phyloP scores from a whole-genome alignment of 2,329 filamentous ascomycete genomes.

The Arthrobotrys entomopaga region DNA sequence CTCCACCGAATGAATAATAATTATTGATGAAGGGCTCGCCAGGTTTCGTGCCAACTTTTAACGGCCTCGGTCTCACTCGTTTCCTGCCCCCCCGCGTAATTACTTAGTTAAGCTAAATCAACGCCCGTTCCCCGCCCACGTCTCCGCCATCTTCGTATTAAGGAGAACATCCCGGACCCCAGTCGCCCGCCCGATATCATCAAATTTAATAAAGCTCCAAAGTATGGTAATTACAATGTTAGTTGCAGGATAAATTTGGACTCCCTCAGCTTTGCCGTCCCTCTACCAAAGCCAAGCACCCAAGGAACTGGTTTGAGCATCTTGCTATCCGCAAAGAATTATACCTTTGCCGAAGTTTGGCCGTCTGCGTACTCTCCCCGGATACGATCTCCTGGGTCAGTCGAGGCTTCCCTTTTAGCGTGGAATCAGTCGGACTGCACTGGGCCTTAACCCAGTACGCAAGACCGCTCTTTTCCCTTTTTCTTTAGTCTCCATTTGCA shows the following conservation, averaged over 20 bases:
- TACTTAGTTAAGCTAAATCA: neutral
- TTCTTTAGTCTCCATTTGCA: slow-evolving; percentile 16
- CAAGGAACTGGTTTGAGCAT: slow-evolving; percentile 36
- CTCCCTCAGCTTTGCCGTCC: slow-evolving; percentile 8
- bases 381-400: slow-evolving; percentile 35
- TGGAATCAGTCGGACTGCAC: slow-evolving; percentile 36
- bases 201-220: slow-evolving; percentile 26
- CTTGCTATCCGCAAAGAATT: slow-evolving; percentile 24
- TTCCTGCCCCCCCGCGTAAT: slow-evolving; percentile 18
- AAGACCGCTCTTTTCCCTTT: slow-evolving; percentile 21
- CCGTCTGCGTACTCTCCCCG: slow-evolving; percentile 37
- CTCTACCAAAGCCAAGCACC: slow-evolving; percentile 30
- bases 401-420: slow-evolving; percentile 35
- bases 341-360: slow-evolving; percentile 49
- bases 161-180: slow-evolving; percentile 41
- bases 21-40: too few relatives aligned
- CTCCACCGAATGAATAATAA: neutral
- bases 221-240: slow-evolving; percentile 20
- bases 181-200: slow-evolving; percentile 21
- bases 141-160: slow-evolving; percentile 27
- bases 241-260: slow-evolving; percentile 20
- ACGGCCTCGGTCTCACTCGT: slow-evolving; percentile 17
- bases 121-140: slow-evolving; percentile 21
- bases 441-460: slow-evolving; percentile 26
- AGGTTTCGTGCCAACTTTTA: neutral